Evolutionary conservation across 75 land plant genomes (phyloP).

Genomic region (Sequoia sempervirens): DNA sequence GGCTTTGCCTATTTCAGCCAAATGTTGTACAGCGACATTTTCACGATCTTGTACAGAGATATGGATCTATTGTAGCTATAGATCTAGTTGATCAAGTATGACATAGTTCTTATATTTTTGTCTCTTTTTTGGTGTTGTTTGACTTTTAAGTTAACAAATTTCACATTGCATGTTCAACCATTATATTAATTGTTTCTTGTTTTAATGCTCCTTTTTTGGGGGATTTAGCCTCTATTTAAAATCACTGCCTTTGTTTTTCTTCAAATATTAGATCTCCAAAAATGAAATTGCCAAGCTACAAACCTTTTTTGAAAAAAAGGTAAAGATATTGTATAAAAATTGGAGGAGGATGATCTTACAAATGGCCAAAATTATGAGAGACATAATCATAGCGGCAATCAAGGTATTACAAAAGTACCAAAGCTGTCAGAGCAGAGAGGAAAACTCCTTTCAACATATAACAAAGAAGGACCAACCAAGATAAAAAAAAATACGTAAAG

Average conservation of each 20-base stretch:
- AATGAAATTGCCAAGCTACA: not conserved
- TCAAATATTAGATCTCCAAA: not conserved
- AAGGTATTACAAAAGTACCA: no score
- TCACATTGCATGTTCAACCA: not conserved
- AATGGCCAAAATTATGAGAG: no score
- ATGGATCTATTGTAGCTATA: constrained; percentile 82
- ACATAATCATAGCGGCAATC: no score
- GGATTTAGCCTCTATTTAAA: not conserved
- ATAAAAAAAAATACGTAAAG: no score
- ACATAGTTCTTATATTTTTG: not conserved
- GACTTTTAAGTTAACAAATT: not conserved
- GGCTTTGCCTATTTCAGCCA: constrained; percentile 46
- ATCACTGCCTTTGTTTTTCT: not conserved
- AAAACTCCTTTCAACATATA: no score
- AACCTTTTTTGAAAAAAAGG: no score
- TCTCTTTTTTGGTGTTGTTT: not conserved
- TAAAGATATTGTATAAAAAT: not conserved
- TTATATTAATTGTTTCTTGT: not conserved
- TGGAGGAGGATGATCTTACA: no score
- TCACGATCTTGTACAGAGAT: constrained; percentile 78
- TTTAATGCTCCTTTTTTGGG: not conserved
- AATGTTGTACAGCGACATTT: constrained; percentile 88
- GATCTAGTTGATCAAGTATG: constrained; percentile 86
- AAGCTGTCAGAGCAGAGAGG: no score
- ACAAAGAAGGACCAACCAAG: no score